phyloP scores from a whole-genome alignment of 192 early-diverging fungal genomes.

The Podila clonocystis region DNA sequence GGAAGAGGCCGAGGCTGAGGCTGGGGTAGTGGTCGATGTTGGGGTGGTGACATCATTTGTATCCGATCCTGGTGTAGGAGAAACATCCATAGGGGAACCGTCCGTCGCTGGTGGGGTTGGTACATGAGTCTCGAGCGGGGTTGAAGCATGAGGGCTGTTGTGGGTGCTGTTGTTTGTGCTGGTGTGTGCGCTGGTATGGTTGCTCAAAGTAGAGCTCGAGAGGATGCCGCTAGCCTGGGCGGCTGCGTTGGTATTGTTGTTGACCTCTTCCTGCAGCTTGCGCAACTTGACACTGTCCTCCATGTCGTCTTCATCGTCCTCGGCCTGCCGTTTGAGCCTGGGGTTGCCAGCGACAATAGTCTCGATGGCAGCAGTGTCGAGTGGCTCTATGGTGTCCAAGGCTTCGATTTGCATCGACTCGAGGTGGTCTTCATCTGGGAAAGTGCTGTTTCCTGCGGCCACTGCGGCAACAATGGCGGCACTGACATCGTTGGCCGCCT shows the following conservation, averaged over 20 bases:
- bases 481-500: slow-evolving; percentile 43
- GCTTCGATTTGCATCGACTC: slow-evolving; percentile 7
- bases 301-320: slow-evolving; percentile 35
- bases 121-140: slow-evolving; percentile 15
- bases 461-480: slow-evolving; percentile 49
- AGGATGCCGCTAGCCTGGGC: slow-evolving; percentile 37
- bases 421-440: slow-evolving; percentile 8
- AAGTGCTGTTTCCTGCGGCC: slow-evolving; percentile 34
- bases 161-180: slow-evolving; percentile 16
- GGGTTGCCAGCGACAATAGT: slow-evolving; percentile 13
- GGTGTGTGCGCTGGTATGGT: slow-evolving; percentile 4
- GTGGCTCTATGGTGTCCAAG: slow-evolving; percentile 13
- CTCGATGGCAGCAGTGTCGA: slow-evolving; percentile 22
- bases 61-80: neutral
- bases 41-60: neutral
- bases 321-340: slow-evolving; percentile 24
- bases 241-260: slow-evolving; percentile 45
- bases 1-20: neutral
- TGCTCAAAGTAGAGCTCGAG: slow-evolving; percentile 9
- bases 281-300: slow-evolving; percentile 48
- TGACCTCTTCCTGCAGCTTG: slow-evolving; percentile 45
- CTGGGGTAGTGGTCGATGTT: neutral
- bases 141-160: slow-evolving; percentile 19
- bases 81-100: neutral
- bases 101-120: neutral